These are phyloP conservation scores for Dalbergia cochinchinensis DNA, from an alignment of 306 rosid genomes.

Conservation along the genomic window DNA sequence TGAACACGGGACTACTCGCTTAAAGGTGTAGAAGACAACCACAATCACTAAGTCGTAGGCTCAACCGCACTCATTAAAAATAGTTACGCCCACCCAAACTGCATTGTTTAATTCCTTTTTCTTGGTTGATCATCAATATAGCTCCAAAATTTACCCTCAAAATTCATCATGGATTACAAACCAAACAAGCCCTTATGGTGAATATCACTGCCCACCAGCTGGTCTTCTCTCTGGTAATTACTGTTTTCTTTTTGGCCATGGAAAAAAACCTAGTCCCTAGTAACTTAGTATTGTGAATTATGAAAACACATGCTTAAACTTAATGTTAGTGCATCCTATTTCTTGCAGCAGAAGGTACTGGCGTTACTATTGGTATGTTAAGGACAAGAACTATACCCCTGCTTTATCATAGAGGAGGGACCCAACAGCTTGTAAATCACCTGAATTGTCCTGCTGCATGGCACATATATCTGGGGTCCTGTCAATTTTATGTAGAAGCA, in stretches of 20 bases:
- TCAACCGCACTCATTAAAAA: neutral
- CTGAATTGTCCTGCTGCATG: conserved; percentile 83
- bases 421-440: conserved; percentile 78
- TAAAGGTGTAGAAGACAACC: too few species aligned
- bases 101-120: neutral
- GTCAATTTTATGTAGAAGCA: conserved; percentile 29
- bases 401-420: conserved; percentile 68
- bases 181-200: too few species aligned
- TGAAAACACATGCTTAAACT: neutral
- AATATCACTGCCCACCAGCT: too few species aligned
- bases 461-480: conserved; percentile 89
- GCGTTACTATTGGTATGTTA: neutral
- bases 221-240: too few species aligned
- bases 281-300: neutral
- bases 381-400: conserved; percentile 63
- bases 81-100: neutral
- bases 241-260: too few species aligned
- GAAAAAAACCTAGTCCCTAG: too few species aligned
- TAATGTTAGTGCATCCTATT: neutral
- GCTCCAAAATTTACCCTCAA: too few species aligned
- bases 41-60: too few species aligned
- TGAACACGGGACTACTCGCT: too few species aligned
- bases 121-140: too few species aligned
- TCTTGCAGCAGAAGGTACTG: neutral
- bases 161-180: too few species aligned